phyloP scores from a whole-genome alignment of 1,284 basidiomycete species.

The Puccinia triticina region DNA sequence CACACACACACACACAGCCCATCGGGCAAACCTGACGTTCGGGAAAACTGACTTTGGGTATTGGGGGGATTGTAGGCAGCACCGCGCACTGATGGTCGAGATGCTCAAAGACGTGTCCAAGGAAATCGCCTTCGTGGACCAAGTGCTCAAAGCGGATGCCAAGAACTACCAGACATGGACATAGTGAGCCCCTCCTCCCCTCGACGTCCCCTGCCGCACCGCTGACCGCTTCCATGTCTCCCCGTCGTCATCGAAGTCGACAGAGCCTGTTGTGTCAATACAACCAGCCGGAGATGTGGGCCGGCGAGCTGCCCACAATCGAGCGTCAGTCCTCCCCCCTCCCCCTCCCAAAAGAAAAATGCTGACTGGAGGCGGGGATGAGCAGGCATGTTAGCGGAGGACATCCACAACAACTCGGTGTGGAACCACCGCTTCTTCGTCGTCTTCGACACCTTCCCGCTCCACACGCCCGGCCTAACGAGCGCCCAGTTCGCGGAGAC shows the following conservation, averaged over 20 bases:
- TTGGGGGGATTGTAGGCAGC: conserved; percentile 66
- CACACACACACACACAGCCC: no score
- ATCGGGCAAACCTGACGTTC: no score
- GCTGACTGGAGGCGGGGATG: no score
- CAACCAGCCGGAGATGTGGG: conserved; percentile 57
- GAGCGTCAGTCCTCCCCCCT: conserved; percentile 25
- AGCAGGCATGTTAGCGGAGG: conserved; percentile 72
- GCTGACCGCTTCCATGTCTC: no score
- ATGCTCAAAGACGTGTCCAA: conserved; percentile 64
- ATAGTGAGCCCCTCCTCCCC: conserved; percentile 62
- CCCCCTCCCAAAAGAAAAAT: background rate
- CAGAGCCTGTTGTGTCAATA: conserved; percentile 88
- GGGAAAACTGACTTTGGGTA: background rate
- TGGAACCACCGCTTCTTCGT: conserved; percentile 98
- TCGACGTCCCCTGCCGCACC: no score
- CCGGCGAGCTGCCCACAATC: conserved; percentile 42
- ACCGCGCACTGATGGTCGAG: conserved; percentile 75
- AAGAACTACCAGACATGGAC: conserved; percentile 99
- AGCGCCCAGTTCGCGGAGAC: conserved; percentile 5
- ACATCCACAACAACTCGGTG: conserved; percentile 92
- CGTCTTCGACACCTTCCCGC: conserved; percentile 65
- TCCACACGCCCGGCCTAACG: background rate
- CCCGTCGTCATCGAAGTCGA: conserved; percentile 60
- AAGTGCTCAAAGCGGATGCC: conserved; percentile 70
- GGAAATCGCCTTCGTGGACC: conserved; percentile 78